Evolutionary conservation across 176 grass and related monocot species (phyloP), one percentile per base, ranked within the genome.

Genomic region (Poa pratensis): DNA sequence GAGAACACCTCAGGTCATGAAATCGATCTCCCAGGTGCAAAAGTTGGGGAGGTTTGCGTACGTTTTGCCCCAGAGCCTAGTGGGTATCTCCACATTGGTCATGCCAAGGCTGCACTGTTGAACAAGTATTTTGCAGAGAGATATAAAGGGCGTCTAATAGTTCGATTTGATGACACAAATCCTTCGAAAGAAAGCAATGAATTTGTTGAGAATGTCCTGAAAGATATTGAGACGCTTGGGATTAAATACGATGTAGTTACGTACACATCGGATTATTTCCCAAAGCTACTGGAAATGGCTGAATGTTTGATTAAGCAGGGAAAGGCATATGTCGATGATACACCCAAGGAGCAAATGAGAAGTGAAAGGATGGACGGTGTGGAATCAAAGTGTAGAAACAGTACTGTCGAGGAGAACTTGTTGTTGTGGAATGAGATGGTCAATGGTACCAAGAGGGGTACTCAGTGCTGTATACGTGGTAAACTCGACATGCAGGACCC

Each of bases 141-240:
- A 63, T 98, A 95, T 64, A 86, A 90, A 55, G 93, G 91, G 3
- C 76, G 37, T 70, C 74, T 95, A 49, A 93, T 98, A 79, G 87
- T 95, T 82, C 88, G 93, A n/a, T 94, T 98, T 92, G 93, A 98
- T 90, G 96, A 98, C 73, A 95, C 96, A 37, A 98, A 98, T 86
- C 96, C 96, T 79, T 95, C 91, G 0, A 98, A 98, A 94, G 96
- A 98, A 91, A 98, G 91, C 80, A 91, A 83, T 80, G 91, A 98
- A 69, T 94, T 95, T 87, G 96, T 95, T 16, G 93, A 95, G 34
- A 98, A 90, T 76, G 50, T 94, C 30, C 80, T 95, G 80, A 93
- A 88, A 78, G 94, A 97, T 89, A 97, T 97, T 67, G 81, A 92
- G 58, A 97, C 94, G 27, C 50, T 97, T 43, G 92, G 86, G 67